A percentile compares a stretch with the other conserved stretches of the same genome.
These are phyloP conservation scores for Aureobasidium sp. DNA, from an alignment of 2,329 filamentous ascomycete species.

Conservation along the genomic window DNA sequence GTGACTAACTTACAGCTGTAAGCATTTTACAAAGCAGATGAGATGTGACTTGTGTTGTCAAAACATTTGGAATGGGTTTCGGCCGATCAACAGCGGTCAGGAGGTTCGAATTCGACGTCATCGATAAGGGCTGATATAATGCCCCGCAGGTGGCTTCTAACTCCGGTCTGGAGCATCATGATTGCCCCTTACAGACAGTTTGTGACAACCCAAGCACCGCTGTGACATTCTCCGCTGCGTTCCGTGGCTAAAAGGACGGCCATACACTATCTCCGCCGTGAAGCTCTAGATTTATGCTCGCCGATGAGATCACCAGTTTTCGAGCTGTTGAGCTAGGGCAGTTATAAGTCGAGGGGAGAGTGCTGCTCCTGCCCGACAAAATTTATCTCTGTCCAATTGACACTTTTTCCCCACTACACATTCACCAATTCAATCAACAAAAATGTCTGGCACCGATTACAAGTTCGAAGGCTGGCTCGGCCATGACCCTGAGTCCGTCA, in stretches of 20 bases:
- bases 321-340: background rate
- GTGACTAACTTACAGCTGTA: too few species aligned
- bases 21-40: too few species aligned
- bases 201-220: background rate
- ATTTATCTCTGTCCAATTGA: background rate
- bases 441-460: conserved; percentile 29
- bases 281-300: background rate
- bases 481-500: conserved; percentile 37
- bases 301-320: conserved; percentile 3
- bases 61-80: background rate
- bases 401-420: background rate
- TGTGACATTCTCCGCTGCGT: background rate
- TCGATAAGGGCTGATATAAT: background rate
- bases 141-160: background rate
- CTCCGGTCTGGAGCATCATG: background rate
- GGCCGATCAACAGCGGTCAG: background rate
- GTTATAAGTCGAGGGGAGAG: background rate
- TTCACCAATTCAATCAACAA: background rate
- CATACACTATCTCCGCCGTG: background rate
- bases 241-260: background rate
- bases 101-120: background rate
- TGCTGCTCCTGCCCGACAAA: background rate
- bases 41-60: background rate
- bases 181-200: background rate
- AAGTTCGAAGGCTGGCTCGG: conserved; percentile 52